Evolutionary conservation across 352 stramenopile genomes (phyloP).

Genomic region (Aphanomyces astaci): DNA sequence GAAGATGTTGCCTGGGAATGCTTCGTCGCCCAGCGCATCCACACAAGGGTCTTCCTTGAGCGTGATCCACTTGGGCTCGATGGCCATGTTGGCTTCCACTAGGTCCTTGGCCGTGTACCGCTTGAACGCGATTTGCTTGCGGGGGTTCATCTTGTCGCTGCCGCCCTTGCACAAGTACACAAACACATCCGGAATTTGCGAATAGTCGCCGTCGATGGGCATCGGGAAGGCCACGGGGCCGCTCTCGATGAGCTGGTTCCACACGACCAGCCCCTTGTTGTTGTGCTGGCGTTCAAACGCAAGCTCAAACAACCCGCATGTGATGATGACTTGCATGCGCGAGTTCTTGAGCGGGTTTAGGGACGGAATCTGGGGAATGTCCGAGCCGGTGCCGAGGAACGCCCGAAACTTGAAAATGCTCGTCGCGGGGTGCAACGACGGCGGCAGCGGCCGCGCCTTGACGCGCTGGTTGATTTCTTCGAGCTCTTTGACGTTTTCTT

Average conservation of each 20-base stretch:
- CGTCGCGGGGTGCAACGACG: slow-evolving; percentile 48
- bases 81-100: slow-evolving; percentile 47
- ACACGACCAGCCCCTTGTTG: slow-evolving; percentile 72
- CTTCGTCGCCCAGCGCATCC: slow-evolving; percentile 63
- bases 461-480: slow-evolving; percentile 81
- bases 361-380: slow-evolving; percentile 61
- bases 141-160: slow-evolving; percentile 41
- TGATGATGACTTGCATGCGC: slow-evolving; percentile 70
- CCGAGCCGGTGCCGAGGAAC: slow-evolving; percentile 62
- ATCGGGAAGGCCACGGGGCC: slow-evolving; percentile 61
- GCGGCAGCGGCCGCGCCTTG: slow-evolving; percentile 62
- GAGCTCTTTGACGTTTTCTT: slow-evolving; percentile 61
- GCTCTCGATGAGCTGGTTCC: slow-evolving; percentile 71
- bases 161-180: slow-evolving; percentile 71
- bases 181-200: slow-evolving; percentile 83
- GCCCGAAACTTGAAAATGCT: slow-evolving; percentile 64
- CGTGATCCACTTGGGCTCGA: slow-evolving; percentile 56
- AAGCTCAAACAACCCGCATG: slow-evolving; percentile 56
- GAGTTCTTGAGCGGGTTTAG: slow-evolving; percentile 63
- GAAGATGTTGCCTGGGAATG: slow-evolving; percentile 77
- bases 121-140: slow-evolving; percentile 53
- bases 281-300: slow-evolving; percentile 49
- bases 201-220: slow-evolving; percentile 41
- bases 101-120: slow-evolving; percentile 76
- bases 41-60: slow-evolving; percentile 78